phyloP scores from a whole-genome alignment of 306 rosid species.

The Lagenaria siceraria region DNA sequence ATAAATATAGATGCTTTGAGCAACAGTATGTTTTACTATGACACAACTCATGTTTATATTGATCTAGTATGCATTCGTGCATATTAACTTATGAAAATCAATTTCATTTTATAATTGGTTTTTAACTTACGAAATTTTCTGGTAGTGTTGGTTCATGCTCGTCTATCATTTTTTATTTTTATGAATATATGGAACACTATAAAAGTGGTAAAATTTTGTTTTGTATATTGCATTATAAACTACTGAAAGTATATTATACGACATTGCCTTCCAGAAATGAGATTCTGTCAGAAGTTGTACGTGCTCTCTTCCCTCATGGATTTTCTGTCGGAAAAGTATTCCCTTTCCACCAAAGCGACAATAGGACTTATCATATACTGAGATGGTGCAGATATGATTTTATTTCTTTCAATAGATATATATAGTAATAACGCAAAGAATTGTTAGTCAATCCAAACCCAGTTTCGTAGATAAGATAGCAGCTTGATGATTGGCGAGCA shows the following conservation, averaged over 20 bases:
- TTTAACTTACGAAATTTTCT: no score
- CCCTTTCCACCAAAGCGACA: not conserved
- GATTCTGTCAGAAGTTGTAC: not conserved
- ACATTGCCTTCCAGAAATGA: not conserved
- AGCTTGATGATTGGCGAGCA: no score
- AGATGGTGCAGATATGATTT: not conserved
- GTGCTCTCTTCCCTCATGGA: not conserved
- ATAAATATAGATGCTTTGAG: not conserved
- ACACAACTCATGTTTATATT: not conserved
- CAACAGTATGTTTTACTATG: not conserved
- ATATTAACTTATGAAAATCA: no score
- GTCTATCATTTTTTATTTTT: no score
- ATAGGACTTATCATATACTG: not conserved
- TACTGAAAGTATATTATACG: not conserved
- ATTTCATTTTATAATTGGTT: no score
- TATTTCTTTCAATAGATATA: no score
- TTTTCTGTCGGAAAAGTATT: not conserved
- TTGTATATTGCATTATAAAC: not conserved
- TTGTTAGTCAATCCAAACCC: no score
- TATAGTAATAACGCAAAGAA: no score
- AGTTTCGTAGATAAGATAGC: no score
- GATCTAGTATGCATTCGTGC: not conserved
- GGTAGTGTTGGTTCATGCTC: no score
- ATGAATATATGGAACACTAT: not conserved
- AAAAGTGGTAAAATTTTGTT: not conserved